These are phyloP conservation scores for Cucurbita ficifolia DNA, from an alignment of 306 rosid genomes.

Conservation along the genomic window DNA sequence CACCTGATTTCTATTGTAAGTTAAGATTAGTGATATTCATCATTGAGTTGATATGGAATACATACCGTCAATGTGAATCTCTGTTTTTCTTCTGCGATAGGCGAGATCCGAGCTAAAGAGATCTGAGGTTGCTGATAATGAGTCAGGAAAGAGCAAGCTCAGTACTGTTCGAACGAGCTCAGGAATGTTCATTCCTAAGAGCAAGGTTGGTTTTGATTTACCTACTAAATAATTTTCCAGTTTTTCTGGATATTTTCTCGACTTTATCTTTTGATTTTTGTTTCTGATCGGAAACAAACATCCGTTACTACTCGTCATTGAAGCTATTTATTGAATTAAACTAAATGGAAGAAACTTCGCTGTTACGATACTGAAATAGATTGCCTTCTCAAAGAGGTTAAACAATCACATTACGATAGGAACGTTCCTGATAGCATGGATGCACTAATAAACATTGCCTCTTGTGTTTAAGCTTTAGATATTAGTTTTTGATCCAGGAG, in stretches of 20 bases:
- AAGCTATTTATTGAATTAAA: background rate
- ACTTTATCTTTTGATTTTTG: background rate
- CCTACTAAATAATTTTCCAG: background rate
- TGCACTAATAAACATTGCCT: background rate
- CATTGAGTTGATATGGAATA: background rate
- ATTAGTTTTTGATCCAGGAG: background rate
- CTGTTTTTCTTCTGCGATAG: slow-evolving; percentile 18
- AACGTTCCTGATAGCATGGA: background rate
- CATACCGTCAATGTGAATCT: background rate
- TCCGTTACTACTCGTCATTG: background rate
- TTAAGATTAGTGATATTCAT: background rate
- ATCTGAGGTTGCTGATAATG: slow-evolving; percentile 82
- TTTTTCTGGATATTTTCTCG: background rate
- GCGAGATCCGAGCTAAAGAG: slow-evolving; percentile 91
- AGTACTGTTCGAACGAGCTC: slow-evolving; percentile 93
- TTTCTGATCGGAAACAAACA: background rate
- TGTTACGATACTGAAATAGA: background rate
- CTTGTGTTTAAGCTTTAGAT: background rate
- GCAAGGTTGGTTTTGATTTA: slow-evolving; percentile 35
- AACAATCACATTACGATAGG: background rate
- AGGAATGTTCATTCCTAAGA: slow-evolving; percentile 81
- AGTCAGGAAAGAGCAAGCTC: slow-evolving; percentile 52
- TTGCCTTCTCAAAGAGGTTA: background rate
- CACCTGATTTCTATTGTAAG: slow-evolving; percentile 88
- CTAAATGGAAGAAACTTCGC: background rate